These are phyloP conservation scores for Acer negundo DNA, from an alignment of 345 rosid genomes.

Conservation along the genomic window DNA sequence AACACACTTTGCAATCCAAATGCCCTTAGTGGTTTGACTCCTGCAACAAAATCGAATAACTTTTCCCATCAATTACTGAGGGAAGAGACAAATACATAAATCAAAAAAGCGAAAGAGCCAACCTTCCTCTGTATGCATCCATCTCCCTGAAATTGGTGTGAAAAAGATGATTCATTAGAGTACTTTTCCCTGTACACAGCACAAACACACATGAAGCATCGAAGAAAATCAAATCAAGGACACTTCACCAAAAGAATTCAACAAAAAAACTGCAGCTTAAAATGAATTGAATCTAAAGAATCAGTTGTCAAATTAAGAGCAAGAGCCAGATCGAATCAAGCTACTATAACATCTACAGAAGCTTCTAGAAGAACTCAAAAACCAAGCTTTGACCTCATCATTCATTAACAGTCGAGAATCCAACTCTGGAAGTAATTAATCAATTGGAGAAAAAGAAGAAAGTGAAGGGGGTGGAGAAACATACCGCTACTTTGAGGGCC, in stretches of 20 bases:
- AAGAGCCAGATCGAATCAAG: too few species aligned
- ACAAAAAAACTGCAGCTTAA: not conserved
- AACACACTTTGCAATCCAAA: conserved; percentile 72
- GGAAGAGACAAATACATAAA: not conserved
- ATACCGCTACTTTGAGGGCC: conserved; percentile 90
- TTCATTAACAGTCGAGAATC: not conserved
- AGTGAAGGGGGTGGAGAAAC: not conserved
- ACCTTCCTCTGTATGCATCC: conserved; percentile 82
- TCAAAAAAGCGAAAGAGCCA: conserved; percentile 11
- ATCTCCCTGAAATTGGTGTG: conserved; percentile 74
- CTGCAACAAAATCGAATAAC: conserved; percentile 33
- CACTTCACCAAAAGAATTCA: not conserved
- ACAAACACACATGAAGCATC: not conserved
- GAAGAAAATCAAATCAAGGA: not conserved
- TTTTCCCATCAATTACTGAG: not conserved
- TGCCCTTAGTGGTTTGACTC: conserved; percentile 82
- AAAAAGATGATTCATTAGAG: conserved; percentile 75
- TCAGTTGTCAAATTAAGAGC: too few species aligned
- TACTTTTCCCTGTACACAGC: conserved; percentile 61
- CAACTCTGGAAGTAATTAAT: not conserved
- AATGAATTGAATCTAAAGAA: too few species aligned
- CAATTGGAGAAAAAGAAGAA: too few species aligned
- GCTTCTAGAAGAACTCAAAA: not conserved
- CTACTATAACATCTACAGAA: too few species aligned
- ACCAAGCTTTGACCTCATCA: not conserved